Conservation (phyloP, 345 rosid genomes). For the Eucalyptus tenuipes region DNA sequence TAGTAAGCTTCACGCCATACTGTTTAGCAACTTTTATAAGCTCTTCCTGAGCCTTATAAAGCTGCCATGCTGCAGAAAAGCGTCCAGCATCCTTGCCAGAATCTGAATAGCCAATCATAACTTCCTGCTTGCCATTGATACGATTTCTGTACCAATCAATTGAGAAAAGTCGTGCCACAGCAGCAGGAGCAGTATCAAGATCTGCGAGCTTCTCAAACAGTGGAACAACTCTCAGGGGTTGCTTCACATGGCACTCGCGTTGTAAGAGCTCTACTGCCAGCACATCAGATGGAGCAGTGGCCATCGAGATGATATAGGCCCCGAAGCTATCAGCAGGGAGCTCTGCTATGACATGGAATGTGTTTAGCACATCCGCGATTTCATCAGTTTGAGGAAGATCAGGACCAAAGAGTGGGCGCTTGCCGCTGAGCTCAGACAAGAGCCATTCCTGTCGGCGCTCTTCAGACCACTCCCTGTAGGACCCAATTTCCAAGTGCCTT, state of each 20-base stretch:
- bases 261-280: constrained; percentile 96
- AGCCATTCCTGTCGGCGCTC: constrained; percentile 83
- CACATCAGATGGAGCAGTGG: constrained; percentile 90
- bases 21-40: constrained; percentile 83
- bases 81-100: constrained; percentile 99
- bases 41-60: constrained; percentile 97
- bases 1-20: constrained; percentile 82
- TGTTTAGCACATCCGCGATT: constrained; percentile 80
- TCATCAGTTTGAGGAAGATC: constrained; percentile 95
- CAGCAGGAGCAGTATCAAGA: constrained; percentile 97
- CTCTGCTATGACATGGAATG: constrained; percentile 73
- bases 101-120: constrained; percentile 98
- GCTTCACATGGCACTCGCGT: constrained; percentile 85
- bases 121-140: constrained; percentile 94
- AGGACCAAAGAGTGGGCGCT: constrained; percentile 88
- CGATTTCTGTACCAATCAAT: constrained; percentile 85
- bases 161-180: constrained; percentile 82
- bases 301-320: constrained; percentile 98
- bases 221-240: constrained; percentile 94
- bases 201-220: constrained; percentile 97
- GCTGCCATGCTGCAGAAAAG: constrained; percentile 95
- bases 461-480: constrained; percentile 90
- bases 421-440: constrained; percentile 76
- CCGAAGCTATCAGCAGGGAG: constrained; percentile 88
- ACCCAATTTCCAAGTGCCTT: constrained; percentile 72